phyloP scores from a whole-genome alignment of 257 asterid species.

The Solanum appendiculatum region DNA sequence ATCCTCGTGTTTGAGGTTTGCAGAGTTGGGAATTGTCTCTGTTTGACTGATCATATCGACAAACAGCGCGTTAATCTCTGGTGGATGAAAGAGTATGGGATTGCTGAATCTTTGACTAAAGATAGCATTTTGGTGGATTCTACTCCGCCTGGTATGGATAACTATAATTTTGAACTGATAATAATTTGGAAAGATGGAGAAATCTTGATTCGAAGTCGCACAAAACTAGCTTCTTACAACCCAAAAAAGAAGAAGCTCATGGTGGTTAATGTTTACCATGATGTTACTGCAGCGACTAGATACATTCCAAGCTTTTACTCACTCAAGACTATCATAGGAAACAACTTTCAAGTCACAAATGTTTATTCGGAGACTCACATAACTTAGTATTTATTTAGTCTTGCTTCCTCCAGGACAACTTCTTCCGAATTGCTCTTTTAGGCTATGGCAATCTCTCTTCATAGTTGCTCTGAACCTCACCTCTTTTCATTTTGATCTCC shows the following conservation, averaged over 20 bases:
- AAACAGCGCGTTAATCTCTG: too few species aligned
- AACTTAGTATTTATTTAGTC: too few species aligned
- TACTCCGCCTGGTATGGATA: neutral
- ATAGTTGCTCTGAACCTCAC: too few species aligned
- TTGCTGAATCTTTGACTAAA: neutral
- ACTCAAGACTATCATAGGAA: neutral
- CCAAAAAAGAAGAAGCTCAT: neutral
- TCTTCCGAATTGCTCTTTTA: too few species aligned
- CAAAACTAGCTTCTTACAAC: neutral
- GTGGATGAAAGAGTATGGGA: neutral
- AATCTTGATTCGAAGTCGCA: neutral
- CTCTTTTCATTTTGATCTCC: too few species aligned
- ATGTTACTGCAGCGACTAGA: neutral
- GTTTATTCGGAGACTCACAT: too few species aligned
- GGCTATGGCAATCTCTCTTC: too few species aligned
- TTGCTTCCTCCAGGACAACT: too few species aligned
- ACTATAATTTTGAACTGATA: too few species aligned
- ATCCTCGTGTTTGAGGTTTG: neutral
- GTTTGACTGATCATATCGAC: neutral
- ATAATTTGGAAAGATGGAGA: neutral
- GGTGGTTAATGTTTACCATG: neutral
- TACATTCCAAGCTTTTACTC: neutral
- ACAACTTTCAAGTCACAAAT: neutral
- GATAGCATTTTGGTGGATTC: neutral
- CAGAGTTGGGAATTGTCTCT: neutral